Base-by-base conservation (phyloP, 225 moss, liverwort and hornwort genomes). In the Thuidium tamariscinum region DNA sequence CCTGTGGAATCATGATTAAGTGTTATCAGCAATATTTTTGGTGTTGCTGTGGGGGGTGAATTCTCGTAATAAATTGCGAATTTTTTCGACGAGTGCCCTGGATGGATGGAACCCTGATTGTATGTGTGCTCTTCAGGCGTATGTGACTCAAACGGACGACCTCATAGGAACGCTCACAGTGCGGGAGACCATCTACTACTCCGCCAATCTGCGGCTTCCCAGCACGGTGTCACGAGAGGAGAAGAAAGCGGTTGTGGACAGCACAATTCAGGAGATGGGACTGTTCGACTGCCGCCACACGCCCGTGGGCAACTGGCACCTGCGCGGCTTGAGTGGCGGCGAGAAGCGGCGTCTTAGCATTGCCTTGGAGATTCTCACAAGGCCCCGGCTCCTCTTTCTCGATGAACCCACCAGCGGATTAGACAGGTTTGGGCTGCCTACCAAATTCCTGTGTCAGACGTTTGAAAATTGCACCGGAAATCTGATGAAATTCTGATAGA, bases 341-440 rank as follows among this genome's bases (percentile, higher is more conserved):
- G 98, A 98, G 91, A 96, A 95, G 85, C 92, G 96, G 86, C 94
- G 98, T 7, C 91, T 98, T 16, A 96, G 95, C 91, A 98, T 98
- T 74, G 98, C 96, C 6, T 81, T 98, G 78, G 98, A 98, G 42
- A 90, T 98, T 70, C 90, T 98, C 65, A 95, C 95, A 26, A 95
- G 96, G 21, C 96, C 98, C 19, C 95, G 96, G 16, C 86, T 98
- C n/a, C 93, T 98, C 80, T 98, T 97, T 42, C 91, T 98, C 19
- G 98, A 98, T 27, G 96, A 98, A 49, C 98, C 98, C 21, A 98
- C 98, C 11, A 97, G 97, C 73, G 98, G 98, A 30, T 73, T 98
- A 48, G 98, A 98, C 93, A 93, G 93, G 94, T 93, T 60, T 42
- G 44, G 19, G 21, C 62, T 32, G 22, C 29, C 34, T 14, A 22